Conservation (phyloP, 2,329 filamentous ascomycete species). For the Dichotomopilus funicola region DNA sequence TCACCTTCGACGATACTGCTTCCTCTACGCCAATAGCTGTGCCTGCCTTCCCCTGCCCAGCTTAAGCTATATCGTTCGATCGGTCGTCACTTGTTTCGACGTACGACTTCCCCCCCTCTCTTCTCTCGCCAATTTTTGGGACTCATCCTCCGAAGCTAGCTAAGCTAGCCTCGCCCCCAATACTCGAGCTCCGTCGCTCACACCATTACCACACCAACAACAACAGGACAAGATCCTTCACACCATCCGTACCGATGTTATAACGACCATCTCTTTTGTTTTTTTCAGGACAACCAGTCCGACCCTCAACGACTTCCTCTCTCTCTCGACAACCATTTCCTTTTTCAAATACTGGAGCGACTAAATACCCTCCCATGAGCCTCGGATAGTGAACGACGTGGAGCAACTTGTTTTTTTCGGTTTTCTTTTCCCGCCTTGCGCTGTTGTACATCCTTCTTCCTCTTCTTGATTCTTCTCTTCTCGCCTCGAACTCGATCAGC, state of each 20-base stretch:
- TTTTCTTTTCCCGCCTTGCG: slow-evolving; percentile 23
- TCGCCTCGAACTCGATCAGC: slow-evolving; percentile 9
- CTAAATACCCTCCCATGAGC: slow-evolving; percentile 39
- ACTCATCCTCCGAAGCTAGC: no score
- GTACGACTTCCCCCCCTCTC: no score
- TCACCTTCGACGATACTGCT: neutral
- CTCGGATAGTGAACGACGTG: slow-evolving; percentile 40
- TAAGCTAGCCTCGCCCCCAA: no score
- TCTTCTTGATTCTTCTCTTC: slow-evolving; percentile 24
- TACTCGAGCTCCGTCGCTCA: neutral
- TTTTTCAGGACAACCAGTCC: slow-evolving; percentile 24
- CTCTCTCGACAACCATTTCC: slow-evolving; percentile 25
- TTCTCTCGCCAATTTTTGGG: no score
- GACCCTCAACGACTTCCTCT: slow-evolving; percentile 22
- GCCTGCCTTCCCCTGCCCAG: neutral
- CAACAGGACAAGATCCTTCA: slow-evolving; percentile 19
- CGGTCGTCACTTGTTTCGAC: no score
- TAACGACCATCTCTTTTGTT: slow-evolving; percentile 35
- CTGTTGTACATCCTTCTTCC: slow-evolving; percentile 27
- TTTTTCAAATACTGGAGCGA: slow-evolving; percentile 31
- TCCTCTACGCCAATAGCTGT: slow-evolving; percentile 10
- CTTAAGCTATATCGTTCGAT: neutral
- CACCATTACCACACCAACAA: neutral
- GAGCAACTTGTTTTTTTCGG: slow-evolving; percentile 29
- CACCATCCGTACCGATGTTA: slow-evolving; percentile 34